Evolutionary conservation across 805 yeast genomes (phyloP).

Genomic region (Metschnikowia sp.): DNA sequence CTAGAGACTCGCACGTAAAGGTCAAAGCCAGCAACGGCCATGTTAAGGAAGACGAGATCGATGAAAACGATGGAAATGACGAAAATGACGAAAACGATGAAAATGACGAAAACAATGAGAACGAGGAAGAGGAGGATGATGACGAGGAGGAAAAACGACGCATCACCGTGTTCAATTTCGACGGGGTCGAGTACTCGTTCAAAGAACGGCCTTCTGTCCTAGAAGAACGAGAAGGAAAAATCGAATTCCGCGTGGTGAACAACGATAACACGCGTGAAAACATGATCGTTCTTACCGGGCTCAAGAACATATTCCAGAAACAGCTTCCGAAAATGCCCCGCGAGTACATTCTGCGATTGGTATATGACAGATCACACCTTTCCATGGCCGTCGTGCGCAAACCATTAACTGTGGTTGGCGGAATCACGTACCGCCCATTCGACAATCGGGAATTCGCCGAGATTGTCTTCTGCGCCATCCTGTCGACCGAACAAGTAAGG

Average conservation of each 20-base stretch:
- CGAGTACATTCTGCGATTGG: conserved; percentile 91
- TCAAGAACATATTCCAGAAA: conserved; percentile 93
- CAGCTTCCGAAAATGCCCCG: conserved; percentile 99
- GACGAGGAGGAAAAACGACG: conserved; percentile 42
- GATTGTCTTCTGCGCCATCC: conserved; percentile 96
- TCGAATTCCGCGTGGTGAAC: conserved; percentile 94
- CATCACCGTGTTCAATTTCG: conserved; percentile 55
- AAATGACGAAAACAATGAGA: conserved; percentile 32
- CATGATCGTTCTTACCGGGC: conserved; percentile 88
- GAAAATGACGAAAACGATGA: conserved; percentile 9
- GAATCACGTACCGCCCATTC: conserved; percentile 94
- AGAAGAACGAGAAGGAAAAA: conserved; percentile 89
- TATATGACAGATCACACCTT: conserved; percentile 89
- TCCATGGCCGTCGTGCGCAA: conserved; percentile 95
- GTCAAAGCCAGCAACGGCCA: conserved; percentile 30
- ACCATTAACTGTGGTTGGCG: conserved; percentile 95
- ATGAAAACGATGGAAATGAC: conserved; percentile 6
- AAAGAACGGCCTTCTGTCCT: conserved; percentile 91
- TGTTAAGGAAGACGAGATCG: conserved; percentile 26
- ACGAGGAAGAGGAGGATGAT: conserved; percentile 44
- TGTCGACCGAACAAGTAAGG: conserved; percentile 95
- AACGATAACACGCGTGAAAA: conserved; percentile 87
- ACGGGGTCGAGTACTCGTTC: conserved; percentile 77
- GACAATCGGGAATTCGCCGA: conserved; percentile 90
- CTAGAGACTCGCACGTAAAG: conserved; percentile 18